phyloP scores from a whole-genome alignment of 2,329 filamentous ascomycete genomes.

The Calcarisporium arbuscula region DNA sequence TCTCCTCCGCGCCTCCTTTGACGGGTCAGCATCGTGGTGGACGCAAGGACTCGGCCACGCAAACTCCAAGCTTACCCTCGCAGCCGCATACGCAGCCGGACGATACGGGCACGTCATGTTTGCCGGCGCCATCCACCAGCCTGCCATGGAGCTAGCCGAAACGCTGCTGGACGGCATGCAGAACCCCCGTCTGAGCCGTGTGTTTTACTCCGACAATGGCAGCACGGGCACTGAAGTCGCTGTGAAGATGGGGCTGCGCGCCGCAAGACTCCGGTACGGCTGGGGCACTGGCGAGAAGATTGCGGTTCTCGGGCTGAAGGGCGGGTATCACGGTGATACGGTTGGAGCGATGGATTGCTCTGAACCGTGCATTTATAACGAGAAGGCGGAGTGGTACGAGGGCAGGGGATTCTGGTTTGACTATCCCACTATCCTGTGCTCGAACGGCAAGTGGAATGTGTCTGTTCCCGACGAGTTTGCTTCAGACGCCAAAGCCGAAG shows the following conservation, averaged over 20 bases:
- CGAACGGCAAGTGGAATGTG: constrained; percentile 60
- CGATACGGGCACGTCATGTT: constrained; percentile 89
- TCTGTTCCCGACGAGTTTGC: constrained; percentile 45
- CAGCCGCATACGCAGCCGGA: constrained; percentile 74
- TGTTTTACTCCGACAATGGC: constrained; percentile 80
- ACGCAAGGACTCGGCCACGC: constrained; percentile 81
- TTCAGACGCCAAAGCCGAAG: constrained; percentile 35
- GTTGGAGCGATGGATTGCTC: constrained; percentile 84
- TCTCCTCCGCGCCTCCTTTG: constrained; percentile 54
- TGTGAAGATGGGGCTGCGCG: constrained; percentile 76
- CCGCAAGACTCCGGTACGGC: constrained; percentile 58
- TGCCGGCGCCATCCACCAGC: constrained; percentile 71
- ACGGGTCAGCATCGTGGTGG: constrained; percentile 88
- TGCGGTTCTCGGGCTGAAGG: constrained; percentile 67
- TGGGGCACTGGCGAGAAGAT: constrained; percentile 55
- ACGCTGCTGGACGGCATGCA: constrained; percentile 50
- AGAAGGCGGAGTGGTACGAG: constrained; percentile 81
- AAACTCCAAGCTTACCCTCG: constrained; percentile 63
- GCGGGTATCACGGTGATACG: constrained; percentile 81
- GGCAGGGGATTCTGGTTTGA: constrained; percentile 78
- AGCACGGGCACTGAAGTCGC: constrained; percentile 81
- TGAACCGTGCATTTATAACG: constrained; percentile 70
- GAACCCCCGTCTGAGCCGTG: constrained; percentile 61
- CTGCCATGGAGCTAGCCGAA: constrained; percentile 64
- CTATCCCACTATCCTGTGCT: constrained; percentile 65